Evolutionary conservation across 345 rosid genomes (phyloP).

Genomic region (Balakata baccata): DNA sequence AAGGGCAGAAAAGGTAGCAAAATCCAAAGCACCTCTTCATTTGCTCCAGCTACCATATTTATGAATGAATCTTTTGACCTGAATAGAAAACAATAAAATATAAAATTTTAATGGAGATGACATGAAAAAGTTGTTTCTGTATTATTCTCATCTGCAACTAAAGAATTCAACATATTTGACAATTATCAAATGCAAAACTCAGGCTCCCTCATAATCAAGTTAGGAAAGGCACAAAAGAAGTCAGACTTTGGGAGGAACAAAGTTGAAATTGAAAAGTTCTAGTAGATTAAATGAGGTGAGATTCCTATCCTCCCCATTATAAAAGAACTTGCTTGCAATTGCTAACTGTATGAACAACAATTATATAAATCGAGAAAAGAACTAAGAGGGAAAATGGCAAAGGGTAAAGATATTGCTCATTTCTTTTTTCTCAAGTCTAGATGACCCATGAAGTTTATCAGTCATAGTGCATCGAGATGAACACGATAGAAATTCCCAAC

Average conservation of each 20-base stretch:
- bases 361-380: conserved; percentile 48
- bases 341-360: neutral
- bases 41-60: conserved; percentile 84
- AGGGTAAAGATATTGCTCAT: conserved; percentile 9
- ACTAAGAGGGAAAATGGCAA: conserved; percentile 53
- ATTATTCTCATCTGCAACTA: neutral
- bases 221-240: neutral
- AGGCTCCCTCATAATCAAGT: neutral
- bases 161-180: neutral
- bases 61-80: conserved; percentile 82
- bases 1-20: neutral
- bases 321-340: neutral
- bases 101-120: neutral
- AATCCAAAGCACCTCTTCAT: conserved; percentile 61
- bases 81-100: conserved; percentile 16
- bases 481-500: conserved; percentile 88
- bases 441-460: neutral
- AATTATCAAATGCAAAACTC: neutral
- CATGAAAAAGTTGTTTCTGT: neutral
- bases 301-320: neutral
- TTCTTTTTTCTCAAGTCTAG: neutral
- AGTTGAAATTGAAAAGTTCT: too few species aligned
- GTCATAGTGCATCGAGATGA: conserved; percentile 85
- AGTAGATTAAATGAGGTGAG: neutral
- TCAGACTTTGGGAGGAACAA: neutral